These are phyloP conservation scores for Chaetomiaceae sp. DNA, from an alignment of 2,329 filamentous ascomycete species.

Conservation along the genomic window DNA sequence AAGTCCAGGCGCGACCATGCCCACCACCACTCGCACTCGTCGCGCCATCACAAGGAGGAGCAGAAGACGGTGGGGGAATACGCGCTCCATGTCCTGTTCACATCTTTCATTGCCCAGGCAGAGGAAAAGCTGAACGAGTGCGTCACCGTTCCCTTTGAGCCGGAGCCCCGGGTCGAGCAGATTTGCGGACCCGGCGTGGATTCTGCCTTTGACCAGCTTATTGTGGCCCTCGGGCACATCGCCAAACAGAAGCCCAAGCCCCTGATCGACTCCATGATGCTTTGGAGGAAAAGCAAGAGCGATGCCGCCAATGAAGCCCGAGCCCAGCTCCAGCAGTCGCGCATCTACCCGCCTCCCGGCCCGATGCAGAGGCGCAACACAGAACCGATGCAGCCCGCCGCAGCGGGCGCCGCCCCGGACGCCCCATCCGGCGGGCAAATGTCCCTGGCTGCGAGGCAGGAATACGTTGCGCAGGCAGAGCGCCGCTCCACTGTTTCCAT, in stretches of 20 bases:
- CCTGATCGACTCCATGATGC: constrained; percentile 94
- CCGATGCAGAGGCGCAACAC: constrained; percentile 67
- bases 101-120: constrained; percentile 94
- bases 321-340: constrained; percentile 50
- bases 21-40: constrained; percentile 73
- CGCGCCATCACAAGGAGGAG: constrained; percentile 65
- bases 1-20: constrained; percentile 66
- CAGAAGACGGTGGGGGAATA: constrained; percentile 96
- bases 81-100: constrained; percentile 93
- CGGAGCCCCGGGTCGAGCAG: constrained; percentile 77
- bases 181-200: constrained; percentile 90
- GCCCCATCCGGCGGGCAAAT: constrained; percentile 27
- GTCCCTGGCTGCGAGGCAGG: constrained; percentile 53
- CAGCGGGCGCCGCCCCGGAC: constrained; percentile 29
- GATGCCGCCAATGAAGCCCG: constrained; percentile 74
- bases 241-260: constrained; percentile 91
- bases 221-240: constrained; percentile 89
- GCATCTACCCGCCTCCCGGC: constrained; percentile 36
- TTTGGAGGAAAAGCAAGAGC: constrained; percentile 95
- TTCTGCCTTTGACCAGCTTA: constrained; percentile 85
- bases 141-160: constrained; percentile 71
- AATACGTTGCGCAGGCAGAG: constrained; percentile 74
- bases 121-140: constrained; percentile 93
- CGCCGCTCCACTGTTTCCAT: constrained; percentile 90
- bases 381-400: constrained; percentile 55